phyloP scores from a whole-genome alignment of 345 rosid genomes.

The Noccaea caerulescens region DNA sequence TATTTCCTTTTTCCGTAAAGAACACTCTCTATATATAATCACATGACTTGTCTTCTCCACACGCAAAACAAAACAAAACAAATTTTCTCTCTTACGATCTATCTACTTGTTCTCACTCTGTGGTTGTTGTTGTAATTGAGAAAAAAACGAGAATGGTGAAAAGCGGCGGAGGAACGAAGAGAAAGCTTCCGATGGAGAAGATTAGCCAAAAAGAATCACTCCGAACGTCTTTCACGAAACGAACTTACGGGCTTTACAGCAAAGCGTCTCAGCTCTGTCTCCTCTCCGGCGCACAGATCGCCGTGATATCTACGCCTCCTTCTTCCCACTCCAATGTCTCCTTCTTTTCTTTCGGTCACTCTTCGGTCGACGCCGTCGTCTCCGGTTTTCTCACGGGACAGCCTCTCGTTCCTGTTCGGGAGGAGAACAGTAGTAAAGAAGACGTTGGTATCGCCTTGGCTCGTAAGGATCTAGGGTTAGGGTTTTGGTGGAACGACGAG shows the following conservation, averaged over 20 bases:
- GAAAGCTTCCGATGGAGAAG: not conserved
- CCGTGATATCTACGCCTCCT: constrained; percentile 1
- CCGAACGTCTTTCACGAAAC: not conserved
- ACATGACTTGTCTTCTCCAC: no score
- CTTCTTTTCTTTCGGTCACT: constrained; percentile 19
- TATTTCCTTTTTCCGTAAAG: no score
- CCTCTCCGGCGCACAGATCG: constrained; percentile 7
- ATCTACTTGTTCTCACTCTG: no score
- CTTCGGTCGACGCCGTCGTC: constrained; percentile 3
- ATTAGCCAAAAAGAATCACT: not conserved
- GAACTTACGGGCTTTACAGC: not conserved
- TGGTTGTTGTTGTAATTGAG: no score
- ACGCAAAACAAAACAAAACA: no score
- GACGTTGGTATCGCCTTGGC: not conserved
- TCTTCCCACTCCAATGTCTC: not conserved
- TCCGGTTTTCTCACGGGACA: not conserved
- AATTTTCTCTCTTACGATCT: no score
- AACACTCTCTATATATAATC: not conserved
- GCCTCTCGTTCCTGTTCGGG: not conserved
- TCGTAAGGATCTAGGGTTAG: constrained; percentile 2
- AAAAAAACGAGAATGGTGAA: not conserved
- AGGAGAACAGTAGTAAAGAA: not conserved
- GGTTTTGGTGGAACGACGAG: constrained; percentile 8
- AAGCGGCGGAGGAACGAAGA: constrained; percentile 20
- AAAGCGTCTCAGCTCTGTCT: constrained; percentile 21